Base-by-base conservation (phyloP, 305 asterid species). In the Fraxinus baroniana region DNA sequence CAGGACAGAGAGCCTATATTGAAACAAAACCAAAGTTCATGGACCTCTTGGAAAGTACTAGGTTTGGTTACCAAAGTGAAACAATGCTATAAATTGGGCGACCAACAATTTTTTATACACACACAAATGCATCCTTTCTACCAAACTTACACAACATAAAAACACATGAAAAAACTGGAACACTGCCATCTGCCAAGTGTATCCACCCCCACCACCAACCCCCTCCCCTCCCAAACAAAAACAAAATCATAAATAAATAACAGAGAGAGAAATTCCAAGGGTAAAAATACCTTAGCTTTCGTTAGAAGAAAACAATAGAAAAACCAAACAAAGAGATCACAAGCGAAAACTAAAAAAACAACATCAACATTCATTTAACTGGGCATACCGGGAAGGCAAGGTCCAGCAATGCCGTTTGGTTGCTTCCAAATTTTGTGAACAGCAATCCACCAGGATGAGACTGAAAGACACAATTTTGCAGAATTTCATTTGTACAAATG, bases 381-480 rank as follows among this genome's bases (percentile, higher is more conserved):
- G 46, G 20, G 41, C 91, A 32, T 84, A 89, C 91, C 80, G 89
- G 91, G 60, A 88, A 89, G 22, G 91, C 88, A 83, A 89, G 83
- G 74, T 89, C 91, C 81, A 89, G 86, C 80, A 89, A 74, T 70
- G 91, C 89, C 36, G 91, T 87, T 74, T 89, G 91, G 70, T 87
- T 85, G 88, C 89, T 79, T 62, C 90, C 91, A 44, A 86, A 85
- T 85, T 87, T 89, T 62, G 83, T 78, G 71, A 87, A 87, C 73
- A 87, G 83, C 68, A 90, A 80, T 39, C 88, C 87, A 33, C 93
- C 85, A 46, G 91, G 85, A 80, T 86, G 90, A 15, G 90, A 85
- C 90, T 87, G 81, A 57, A 57, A 81, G 80, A 74, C 77, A 81
- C 32, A 82, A 28, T 12, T 64, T 71, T 17, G 44, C 7, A 33